These are phyloP conservation scores for Tuber brumale DNA, from an alignment of 495 filamentous ascomycete species.

Conservation along the genomic window DNA sequence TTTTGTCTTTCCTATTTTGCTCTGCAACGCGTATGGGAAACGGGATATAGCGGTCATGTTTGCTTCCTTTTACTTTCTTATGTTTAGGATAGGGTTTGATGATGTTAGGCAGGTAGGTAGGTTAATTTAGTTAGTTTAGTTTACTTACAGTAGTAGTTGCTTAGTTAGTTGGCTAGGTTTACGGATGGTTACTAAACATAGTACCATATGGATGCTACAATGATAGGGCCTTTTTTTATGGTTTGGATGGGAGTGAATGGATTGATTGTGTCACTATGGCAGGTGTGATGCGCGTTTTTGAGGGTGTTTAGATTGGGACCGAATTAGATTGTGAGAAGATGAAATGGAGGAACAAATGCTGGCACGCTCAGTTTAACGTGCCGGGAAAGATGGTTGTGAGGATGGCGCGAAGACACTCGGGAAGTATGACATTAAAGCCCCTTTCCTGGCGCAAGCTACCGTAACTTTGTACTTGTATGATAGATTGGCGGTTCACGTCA, in stretches of 20 bases:
- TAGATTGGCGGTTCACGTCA: too few relatives aligned
- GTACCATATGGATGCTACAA: background rate
- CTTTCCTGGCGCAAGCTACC: too few relatives aligned
- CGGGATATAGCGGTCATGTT: constrained; percentile 2
- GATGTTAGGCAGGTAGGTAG: background rate
- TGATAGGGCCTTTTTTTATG: background rate
- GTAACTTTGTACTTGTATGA: too few relatives aligned
- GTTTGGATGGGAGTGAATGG: background rate
- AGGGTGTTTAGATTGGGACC: background rate
- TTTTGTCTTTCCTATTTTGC: background rate
- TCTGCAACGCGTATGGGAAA: background rate
- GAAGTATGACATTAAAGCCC: too few relatives aligned
- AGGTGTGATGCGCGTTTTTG: background rate
- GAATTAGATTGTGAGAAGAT: background rate
- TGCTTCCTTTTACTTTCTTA: background rate
- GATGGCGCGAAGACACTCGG: background rate
- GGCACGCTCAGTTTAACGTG: background rate
- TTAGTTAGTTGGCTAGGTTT: background rate
- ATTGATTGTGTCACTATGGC: background rate
- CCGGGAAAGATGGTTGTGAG: background rate
- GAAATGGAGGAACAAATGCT: background rate
- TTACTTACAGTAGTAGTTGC: too few relatives aligned
- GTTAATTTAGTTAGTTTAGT: background rate
- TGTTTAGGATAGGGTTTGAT: background rate
- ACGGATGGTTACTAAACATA: background rate